Evolutionary conservation across 2,329 filamentous ascomycete species (phyloP).

Genomic region (Rutstroemia sp.): DNA sequence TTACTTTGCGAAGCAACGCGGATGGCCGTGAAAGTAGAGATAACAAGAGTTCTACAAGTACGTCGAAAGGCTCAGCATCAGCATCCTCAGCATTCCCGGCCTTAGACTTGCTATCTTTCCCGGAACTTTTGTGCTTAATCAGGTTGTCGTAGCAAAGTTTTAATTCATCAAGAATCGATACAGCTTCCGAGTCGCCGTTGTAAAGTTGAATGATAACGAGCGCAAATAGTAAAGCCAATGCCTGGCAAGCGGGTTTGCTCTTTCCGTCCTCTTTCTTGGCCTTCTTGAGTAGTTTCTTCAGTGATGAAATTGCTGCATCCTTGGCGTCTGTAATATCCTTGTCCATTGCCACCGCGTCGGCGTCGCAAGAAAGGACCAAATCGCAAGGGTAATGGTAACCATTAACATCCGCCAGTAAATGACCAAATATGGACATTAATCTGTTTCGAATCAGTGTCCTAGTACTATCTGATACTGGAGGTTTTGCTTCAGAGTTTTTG

Average conservation of each 20-base stretch:
- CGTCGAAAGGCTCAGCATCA: constrained; percentile 54
- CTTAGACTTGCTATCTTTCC: constrained; percentile 45
- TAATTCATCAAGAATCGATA: constrained; percentile 77
- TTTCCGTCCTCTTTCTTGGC: constrained; percentile 29
- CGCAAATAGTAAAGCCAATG: constrained; percentile 74
- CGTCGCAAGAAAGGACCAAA: constrained; percentile 19
- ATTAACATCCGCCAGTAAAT: constrained; percentile 45
- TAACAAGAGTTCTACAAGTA: constrained; percentile 82
- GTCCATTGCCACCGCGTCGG: constrained; percentile 44
- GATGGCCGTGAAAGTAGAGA: constrained; percentile 84
- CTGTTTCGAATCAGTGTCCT: constrained; percentile 47
- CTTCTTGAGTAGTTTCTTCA: constrained; percentile 45
- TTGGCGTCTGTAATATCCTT: constrained; percentile 46
- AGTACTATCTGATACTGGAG: constrained; percentile 43
- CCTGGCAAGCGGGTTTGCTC: constrained; percentile 37
- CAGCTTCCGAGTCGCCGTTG: constrained; percentile 79
- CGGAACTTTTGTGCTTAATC: constrained; percentile 34
- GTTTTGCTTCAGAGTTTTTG: constrained; percentile 35
- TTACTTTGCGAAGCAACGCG: constrained; percentile 74
- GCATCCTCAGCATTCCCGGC: constrained; percentile 40
- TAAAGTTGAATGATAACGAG: constrained; percentile 84
- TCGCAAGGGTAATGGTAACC: constrained; percentile 38
- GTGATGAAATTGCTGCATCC: constrained; percentile 42
- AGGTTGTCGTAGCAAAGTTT: constrained; percentile 65
- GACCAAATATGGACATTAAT: constrained; percentile 51